Conservation (phyloP, 805 yeast genomes). For the Wickerhamomyces hampshirensis region DNA sequence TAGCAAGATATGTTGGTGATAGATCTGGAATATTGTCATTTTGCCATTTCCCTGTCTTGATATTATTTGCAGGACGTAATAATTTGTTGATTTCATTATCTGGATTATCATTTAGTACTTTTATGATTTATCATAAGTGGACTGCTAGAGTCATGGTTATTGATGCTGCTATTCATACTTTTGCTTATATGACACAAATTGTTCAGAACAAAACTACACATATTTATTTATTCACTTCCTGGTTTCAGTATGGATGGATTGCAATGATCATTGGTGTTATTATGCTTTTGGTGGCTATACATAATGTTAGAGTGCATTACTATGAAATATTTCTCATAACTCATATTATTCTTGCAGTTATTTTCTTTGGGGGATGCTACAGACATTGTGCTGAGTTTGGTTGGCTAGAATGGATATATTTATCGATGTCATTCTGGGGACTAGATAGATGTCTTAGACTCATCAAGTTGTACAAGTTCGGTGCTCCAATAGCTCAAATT, state of each 20-base stretch:
- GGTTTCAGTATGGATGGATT: constrained; percentile 18
- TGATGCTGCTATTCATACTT: constrained; percentile 40
- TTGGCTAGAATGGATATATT: constrained; percentile 32
- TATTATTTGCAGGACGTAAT: constrained; percentile 69
- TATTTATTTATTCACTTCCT: not conserved
- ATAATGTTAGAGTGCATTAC: constrained; percentile 43
- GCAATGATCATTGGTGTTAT: constrained; percentile 9
- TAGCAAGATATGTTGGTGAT: constrained; percentile 12
- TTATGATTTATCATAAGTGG: constrained; percentile 68
- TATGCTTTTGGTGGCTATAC: constrained; percentile 21
- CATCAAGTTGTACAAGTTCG: constrained; percentile 24
- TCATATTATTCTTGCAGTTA: constrained; percentile 53
- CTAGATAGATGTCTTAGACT: constrained; percentile 45
- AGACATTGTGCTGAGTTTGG: constrained; percentile 50
- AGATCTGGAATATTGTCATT: constrained; percentile 26
- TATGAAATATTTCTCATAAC: constrained; percentile 59
- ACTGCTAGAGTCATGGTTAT: constrained; percentile 43
- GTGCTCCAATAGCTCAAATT: constrained; percentile 17
- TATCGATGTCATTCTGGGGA: constrained; percentile 35
- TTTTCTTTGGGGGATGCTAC: constrained; percentile 53
- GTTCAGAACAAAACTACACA: not conserved
- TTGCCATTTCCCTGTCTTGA: constrained; percentile 46
- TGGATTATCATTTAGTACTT: constrained; percentile 59
- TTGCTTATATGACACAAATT: constrained; percentile 18
- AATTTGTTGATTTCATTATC: constrained; percentile 57